Percentiles rank a stretch among this genome's conserved stretches.
Evolutionary conservation across 2,329 filamentous ascomycete species (phyloP).

Genomic region (Whalleya microplaca): DNA sequence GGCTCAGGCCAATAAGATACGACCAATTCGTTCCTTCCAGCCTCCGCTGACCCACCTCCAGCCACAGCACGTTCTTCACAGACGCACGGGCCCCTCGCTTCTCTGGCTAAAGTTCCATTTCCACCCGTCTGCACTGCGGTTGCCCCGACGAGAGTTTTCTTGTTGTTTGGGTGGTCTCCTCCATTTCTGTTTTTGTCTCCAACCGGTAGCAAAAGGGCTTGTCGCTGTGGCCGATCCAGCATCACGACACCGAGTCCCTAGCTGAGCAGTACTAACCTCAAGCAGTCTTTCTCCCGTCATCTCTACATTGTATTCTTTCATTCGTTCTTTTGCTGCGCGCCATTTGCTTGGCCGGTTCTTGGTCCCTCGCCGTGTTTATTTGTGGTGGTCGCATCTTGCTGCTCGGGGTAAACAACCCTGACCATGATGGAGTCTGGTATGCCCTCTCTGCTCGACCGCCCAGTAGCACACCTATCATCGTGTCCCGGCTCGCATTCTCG

Average conservation of each 20-base stretch:
- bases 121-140: conserved; percentile 9
- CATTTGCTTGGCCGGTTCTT: not conserved
- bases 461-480: not conserved
- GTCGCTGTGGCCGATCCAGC: conserved; percentile 17
- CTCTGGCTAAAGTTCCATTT: not conserved
- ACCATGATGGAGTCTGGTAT: conserved; percentile 32
- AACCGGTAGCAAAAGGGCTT: conserved; percentile 16
- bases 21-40: no score
- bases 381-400: conserved; percentile 28
- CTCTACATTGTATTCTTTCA: conserved; percentile 7
- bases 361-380: conserved; percentile 29
- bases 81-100: not conserved
- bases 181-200: conserved; percentile 29
- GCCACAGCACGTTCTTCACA: not conserved
- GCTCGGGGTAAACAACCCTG: conserved; percentile 36
- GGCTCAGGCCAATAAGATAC: no score
- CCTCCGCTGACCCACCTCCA: no score
- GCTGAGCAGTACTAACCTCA: conserved; percentile 19
- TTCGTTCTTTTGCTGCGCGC: conserved; percentile 3
- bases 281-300: conserved; percentile 8
- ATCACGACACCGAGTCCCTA: conserved; percentile 16
- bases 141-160: conserved; percentile 38
- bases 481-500: not conserved
- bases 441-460: conserved; percentile 6
- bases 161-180: conserved; percentile 35